Base-by-base conservation (phyloP, 441 rosid species). In the Adansonia gregorii region DNA sequence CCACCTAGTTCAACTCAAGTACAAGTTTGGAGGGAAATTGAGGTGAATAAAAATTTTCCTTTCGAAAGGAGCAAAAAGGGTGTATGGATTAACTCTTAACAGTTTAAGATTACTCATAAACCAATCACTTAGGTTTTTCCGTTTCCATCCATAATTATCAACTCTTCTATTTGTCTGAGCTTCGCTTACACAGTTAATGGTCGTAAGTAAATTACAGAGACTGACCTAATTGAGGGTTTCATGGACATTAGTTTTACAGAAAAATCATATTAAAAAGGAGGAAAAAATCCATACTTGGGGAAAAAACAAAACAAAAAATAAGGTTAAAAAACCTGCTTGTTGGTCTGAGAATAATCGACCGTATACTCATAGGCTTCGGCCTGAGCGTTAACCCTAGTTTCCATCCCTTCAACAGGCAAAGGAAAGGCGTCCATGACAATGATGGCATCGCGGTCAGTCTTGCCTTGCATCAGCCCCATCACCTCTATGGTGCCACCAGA, bases 401-500 rank as follows among this genome's bases (percentile, higher is more conserved):
- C 99, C 12, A 98, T 94, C 1, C 99, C 99, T 87, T 96, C 98
- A 3, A 96, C 98, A 11, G 98, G 99, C 79, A 96, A 85, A 43
- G 99, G 98, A 67, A 96, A 96, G 55, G 98, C 99, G 79, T 96
- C 99, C 98, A 96, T 96, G 14, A 96, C 98, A 60, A 96, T 96
- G 74, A 94, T 96, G 14, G 95, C 87, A 61, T 96, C 98, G 0
- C 99, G 98, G 39, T 94, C 98, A 15, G 96, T 96, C 78, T 96
- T 96, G 12, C 99, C 99, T 83, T 94, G 99, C 99, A 96, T 94
- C 46, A 96, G 90, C 0, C 99, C 99, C 99, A 96, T 96, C 72
- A 94, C 95, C 82, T 96, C 99, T 78, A 96, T 94, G 81, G 94
- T 96, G 46, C 99, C 99, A n/a, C 99, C 99, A 24, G 99, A 94